Base-by-base conservation (phyloP, 2,329 filamentous ascomycete species). In the Aspergillus brasiliensis region DNA sequence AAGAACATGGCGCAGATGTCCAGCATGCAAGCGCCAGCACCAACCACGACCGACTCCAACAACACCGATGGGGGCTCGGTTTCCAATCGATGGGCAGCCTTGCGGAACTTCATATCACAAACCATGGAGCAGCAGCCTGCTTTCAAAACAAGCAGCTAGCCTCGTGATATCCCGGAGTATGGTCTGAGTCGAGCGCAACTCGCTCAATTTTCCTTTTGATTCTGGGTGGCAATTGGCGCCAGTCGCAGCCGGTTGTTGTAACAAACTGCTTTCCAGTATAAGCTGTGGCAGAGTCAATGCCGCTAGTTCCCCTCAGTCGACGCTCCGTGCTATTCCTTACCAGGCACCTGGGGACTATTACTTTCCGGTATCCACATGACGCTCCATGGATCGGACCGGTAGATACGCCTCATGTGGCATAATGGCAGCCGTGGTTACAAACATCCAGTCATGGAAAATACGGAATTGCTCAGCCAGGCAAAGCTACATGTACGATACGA, bases 51-150 rank as follows among this genome's bases (percentile, higher is more conserved):
- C 49, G 64, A 64, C 44, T 25, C 65, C 21, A 60, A 34, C 31
- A 34, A 60, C 28, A 25, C 61, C 31, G 64, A 62, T 31, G 23
- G 70, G 17, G 65, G 66, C 27, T 66, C 77, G 1, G 86, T 83
- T 15, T 78, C 84, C 8, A 86, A 82, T 69, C 81, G 90, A 57
- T 97, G 92, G 90, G 90, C 90, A 28, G 91, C 92, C 15, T 74
- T 98, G 75, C 86, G 93, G 68, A 87, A 83, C 8, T 96, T 94
- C 72, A 96, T 97, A 54, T 89, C 91, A 1, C 84, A 88, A 44
- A 97, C 91, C 1, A 91, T 97, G 88, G 91, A 97, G 78, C 90
- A 91, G 76, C 94, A 94, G 68, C 86, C 89, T 13, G 91, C 89
- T 3, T 96, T 96, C 72, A 75, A 81, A 42, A 57, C 62, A 15